These are phyloP conservation scores for Dianthus caryophyllus DNA, from an alignment of 148 eudicot species.

Conservation along the genomic window DNA sequence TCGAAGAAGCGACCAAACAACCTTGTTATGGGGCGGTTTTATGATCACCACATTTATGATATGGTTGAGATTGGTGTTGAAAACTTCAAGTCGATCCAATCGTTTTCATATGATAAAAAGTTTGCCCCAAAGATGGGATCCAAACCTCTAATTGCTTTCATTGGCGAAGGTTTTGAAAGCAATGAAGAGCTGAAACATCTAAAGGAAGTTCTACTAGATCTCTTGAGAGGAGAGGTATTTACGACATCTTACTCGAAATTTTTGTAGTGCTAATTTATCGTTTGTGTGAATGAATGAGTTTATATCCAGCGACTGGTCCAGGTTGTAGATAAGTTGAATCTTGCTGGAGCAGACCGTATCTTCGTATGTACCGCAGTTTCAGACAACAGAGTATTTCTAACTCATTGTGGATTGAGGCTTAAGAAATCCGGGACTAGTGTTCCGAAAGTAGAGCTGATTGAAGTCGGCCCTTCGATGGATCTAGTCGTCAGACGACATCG, in stretches of 20 bases:
- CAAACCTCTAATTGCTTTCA: constrained; percentile 84
- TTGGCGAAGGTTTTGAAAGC: constrained; percentile 93
- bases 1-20: constrained; percentile 90
- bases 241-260: background rate
- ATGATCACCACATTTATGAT: constrained; percentile 93
- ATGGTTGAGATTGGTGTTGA: constrained; percentile 87
- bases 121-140: constrained; percentile 72
- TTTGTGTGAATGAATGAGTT: no score
- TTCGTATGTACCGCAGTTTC: constrained; percentile 81
- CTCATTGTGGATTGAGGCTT: constrained; percentile 75
- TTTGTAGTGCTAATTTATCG: no score
- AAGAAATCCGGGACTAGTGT: constrained; percentile 79
- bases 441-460: constrained; percentile 77
- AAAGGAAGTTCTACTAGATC: constrained; percentile 85
- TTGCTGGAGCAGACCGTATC: constrained; percentile 80
- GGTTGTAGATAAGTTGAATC: constrained; percentile 73
- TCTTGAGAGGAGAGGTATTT: constrained; percentile 82
- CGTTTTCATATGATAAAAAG: constrained; percentile 77
- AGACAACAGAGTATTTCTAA: constrained; percentile 52
- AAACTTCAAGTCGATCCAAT: constrained; percentile 67
- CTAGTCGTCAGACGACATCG: constrained; percentile 75
- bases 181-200: constrained; percentile 81
- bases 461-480: constrained; percentile 97
- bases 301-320: no score
- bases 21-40: constrained; percentile 80